Evolutionary conservation across 495 filamentous ascomycete species (phyloP), one percentile per base, ranked within the genome.

Genomic region (Gamarada debralockiae): DNA sequence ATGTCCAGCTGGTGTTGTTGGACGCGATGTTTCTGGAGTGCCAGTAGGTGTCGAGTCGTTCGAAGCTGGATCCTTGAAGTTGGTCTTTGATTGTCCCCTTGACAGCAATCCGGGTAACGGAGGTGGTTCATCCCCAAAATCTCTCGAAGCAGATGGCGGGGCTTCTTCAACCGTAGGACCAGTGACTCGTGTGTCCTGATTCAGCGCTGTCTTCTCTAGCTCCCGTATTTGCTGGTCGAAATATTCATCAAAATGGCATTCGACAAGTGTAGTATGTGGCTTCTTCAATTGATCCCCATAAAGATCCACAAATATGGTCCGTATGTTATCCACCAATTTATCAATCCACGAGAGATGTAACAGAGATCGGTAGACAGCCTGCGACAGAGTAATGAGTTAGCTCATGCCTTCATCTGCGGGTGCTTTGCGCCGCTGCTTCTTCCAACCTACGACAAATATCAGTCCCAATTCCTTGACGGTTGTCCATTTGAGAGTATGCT

Each of bases 281-380:
- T 84, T 89, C 67, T 81, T 90, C 42, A 98, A 70, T 60, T 97
- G 89, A 40, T 90, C 86, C 39, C 84, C 87, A 65, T 97, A 97
- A 22, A 96, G 74, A 49, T 88, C 84, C 47, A 89, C 79, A 64
- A 97, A 98, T 25, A 98, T 80, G 6, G 87, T 88, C 57, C 85
- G 87, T 47, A 97, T 87, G 57, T 97, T 96, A 61, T 96, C 92
- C 51, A 98, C 76, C 18, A 98, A 87, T 67, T 92, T 92, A 64
- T 97, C 93, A 57, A 97, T 89, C 93, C 93, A 98, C 2, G 89
- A 89, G 14, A 98, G 82, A 65, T 96, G 92, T 8, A 98, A 72
- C 7, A 98, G 79, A 22, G 91, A 96, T 67, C 95, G 88, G 69
- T 98, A 98, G 52, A 98, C 93, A 48, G 92, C 93, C 92, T 98